Percentiles rank a stretch among this genome's conserved stretches.
These are phyloP conservation scores for Leccinum arenicola DNA, from an alignment of 768 basidiomycete species.

Conservation along the genomic window DNA sequence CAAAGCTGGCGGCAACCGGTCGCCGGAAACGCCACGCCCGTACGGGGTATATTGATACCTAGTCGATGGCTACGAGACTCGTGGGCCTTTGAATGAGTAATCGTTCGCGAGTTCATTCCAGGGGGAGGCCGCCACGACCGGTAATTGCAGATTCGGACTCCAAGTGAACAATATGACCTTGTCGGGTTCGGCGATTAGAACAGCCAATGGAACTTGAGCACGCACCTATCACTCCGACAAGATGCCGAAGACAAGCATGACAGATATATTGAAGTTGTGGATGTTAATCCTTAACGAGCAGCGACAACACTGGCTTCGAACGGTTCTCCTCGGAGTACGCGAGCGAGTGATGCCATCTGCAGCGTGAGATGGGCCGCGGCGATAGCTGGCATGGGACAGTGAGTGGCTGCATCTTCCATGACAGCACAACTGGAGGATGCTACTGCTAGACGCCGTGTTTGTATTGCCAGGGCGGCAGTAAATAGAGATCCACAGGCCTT, in stretches of 20 bases:
- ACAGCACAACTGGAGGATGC: constrained; percentile 7
- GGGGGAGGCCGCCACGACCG: constrained; percentile 3
- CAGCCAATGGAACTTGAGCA: constrained; percentile 5
- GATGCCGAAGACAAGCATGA: constrained; percentile 7
- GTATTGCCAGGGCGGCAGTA: constrained; percentile 2
- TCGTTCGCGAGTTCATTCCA: neutral
- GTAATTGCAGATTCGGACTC: constrained; percentile 2
- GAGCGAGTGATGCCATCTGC: constrained; percentile 2
- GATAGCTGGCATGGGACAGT: constrained; percentile 15
- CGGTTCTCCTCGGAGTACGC: constrained; percentile 27
- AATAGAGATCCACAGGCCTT: constrained; percentile 21
- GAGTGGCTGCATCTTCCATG: constrained; percentile 11
- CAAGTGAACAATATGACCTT: constrained; percentile 16
- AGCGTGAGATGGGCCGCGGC: constrained; percentile 24
- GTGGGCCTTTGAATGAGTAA: neutral
- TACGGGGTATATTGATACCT: neutral
- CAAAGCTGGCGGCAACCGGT: constrained; percentile 3
- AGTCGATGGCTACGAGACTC: neutral
- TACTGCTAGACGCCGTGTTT: constrained; percentile 17
- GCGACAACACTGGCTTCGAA: constrained; percentile 6
- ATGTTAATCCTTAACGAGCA: constrained; percentile 23
- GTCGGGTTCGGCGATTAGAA: constrained; percentile 14
- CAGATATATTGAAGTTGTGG: constrained; percentile 11
- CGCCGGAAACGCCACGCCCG: constrained; percentile 23
- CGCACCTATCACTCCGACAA: constrained; percentile 11